Percentiles rank a stretch among this genome's conserved stretches.
phyloP scores from a whole-genome alignment of 2,329 filamentous ascomycete species.

The Clonostachys solani region DNA sequence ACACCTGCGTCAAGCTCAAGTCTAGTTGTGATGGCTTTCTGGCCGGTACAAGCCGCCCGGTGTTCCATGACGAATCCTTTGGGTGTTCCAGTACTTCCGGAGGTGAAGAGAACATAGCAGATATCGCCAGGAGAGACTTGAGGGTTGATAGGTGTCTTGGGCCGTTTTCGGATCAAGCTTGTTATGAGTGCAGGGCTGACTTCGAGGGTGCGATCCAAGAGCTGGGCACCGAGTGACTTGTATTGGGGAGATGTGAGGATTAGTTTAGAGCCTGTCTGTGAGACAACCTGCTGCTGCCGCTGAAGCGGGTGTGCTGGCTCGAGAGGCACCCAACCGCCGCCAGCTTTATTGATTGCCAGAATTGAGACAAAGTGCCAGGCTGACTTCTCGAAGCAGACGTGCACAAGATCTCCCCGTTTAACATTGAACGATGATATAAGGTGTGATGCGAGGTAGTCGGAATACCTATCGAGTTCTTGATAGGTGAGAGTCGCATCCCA shows the following conservation, averaged over 20 bases:
- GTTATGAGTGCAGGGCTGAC: not conserved
- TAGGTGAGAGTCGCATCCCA: not conserved
- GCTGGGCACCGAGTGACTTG: not conserved
- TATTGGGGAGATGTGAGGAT: not conserved
- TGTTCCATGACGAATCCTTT: constrained; percentile 8
- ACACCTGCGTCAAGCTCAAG: not conserved
- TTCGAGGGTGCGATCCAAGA: not conserved
- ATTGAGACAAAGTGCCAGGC: not conserved
- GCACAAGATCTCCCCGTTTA: constrained; percentile 6
- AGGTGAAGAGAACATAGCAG: constrained; percentile 8
- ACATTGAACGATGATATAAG: constrained; percentile 7
- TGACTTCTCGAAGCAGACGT: not conserved
- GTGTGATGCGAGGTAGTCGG: not conserved
- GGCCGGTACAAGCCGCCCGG: not conserved
- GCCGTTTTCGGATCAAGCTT: not conserved
- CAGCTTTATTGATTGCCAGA: constrained; percentile 7
- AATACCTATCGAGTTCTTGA: constrained; percentile 2
- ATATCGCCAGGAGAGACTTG: not conserved
- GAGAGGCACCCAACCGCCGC: constrained; percentile 6
- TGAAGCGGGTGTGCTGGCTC: constrained; percentile 3
- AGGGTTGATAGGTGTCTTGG: not conserved
- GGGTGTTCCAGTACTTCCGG: constrained; percentile 6
- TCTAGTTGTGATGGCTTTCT: not conserved
- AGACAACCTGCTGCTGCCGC: not conserved
- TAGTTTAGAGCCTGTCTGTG: not conserved